Evolutionary conservation across 768 basidiomycete genomes (phyloP), one percentile per base, ranked within the genome.

Genomic region (Mycena metata): DNA sequence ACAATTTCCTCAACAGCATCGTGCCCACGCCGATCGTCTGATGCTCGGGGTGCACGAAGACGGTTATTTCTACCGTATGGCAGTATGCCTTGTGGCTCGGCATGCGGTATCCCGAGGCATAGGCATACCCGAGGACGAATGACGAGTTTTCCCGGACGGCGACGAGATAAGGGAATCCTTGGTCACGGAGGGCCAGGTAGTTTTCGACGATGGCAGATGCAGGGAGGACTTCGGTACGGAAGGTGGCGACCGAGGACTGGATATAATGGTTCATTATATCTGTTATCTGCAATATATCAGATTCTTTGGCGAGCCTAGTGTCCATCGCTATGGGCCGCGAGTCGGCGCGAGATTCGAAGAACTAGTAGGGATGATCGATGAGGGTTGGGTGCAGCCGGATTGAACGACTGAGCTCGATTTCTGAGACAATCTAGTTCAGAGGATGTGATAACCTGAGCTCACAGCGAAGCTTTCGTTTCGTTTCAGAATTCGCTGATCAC

Each of bases 201-300:
- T 23, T 61, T 24, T 52, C 66, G 21, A 61, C 54, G 56, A 64
- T 54, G 24, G 16, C 39, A 21, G 50, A 64, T 42, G 63, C 60
- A 16, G 50, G 11, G 23, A 76, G 35, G n/a, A 24, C 26, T 12
- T 75, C 74, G 21, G 55, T 52, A 41, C 71, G 74, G 21, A 75
- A 72, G 13, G 73, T 75, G 21, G 68, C 58, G 26, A 72, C 64
- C 2, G 72, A 65, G 16, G 71, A 64, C 15, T 47, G 35, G 60
- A 77, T 72, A 47, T 74, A 73, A 60, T 72, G 69, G 33, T 76
- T 76, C 58, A 72, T 56, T 42, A 74, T 75, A 12, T 33, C 41
- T 6, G 74, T 62, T 56, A 74, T 72, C 43, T 62, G 69, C 2
- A 67, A 51, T 10, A 75, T 57, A 57, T 75, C 73, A 21, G 47